phyloP scores from a whole-genome alignment of 306 rosid species.

The Cajanus cajan region DNA sequence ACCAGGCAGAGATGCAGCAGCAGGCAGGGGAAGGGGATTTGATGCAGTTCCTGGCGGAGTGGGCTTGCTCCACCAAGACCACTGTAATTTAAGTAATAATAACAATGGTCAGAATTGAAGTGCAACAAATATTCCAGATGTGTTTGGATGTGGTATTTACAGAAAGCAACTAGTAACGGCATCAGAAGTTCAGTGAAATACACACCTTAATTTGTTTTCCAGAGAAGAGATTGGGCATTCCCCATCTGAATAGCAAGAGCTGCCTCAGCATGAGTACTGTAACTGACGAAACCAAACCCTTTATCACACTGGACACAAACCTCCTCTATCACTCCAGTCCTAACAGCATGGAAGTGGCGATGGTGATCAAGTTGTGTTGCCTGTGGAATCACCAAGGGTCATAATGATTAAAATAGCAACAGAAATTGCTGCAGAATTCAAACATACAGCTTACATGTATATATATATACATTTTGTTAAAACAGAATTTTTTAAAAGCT shows the following conservation, averaged over 20 bases:
- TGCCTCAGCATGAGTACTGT: conserved; percentile 80
- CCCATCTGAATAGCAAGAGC: conserved; percentile 96
- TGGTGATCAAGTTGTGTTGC: conserved; percentile 86
- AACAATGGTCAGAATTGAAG: not conserved
- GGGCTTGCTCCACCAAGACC: conserved; percentile 99
- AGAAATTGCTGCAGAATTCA: too few relatives aligned
- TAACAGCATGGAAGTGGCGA: conserved; percentile 84
- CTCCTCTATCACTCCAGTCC: conserved; percentile 95
- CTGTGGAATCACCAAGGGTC: conserved; percentile 39
- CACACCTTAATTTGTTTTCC: conserved; percentile 89
- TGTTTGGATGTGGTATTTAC: not conserved
- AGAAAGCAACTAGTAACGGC: not conserved
- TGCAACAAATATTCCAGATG: too few relatives aligned
- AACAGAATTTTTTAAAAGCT: not conserved
- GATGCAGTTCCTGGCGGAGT: conserved; percentile 94
- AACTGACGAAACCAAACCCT: conserved; percentile 98
- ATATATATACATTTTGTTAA: not conserved
- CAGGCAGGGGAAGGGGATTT: conserved; percentile 96
- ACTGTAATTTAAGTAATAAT: conserved; percentile 42
- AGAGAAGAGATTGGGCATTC: conserved; percentile 63
- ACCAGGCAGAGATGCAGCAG: conserved; percentile 58
- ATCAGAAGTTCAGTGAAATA: not conserved
- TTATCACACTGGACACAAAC: conserved; percentile 95
- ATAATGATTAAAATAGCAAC: not conserved
- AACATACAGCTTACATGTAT: not conserved